Conservation (phyloP, 202 grass and related monocot genomes). For the Bolboschoenoplectus hybrid region DNA sequence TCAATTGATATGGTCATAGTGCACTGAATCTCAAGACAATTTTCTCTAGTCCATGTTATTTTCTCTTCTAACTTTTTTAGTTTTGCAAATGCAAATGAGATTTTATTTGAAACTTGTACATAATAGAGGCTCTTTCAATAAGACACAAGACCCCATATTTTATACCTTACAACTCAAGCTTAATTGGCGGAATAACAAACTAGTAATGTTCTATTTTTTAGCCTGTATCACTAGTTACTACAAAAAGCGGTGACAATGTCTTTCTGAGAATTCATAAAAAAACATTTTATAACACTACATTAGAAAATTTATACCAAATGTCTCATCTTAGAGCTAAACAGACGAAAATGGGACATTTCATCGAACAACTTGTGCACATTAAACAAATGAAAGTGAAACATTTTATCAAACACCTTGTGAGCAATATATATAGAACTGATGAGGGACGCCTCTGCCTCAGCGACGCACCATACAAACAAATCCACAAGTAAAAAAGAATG, state of each 20-base stretch:
- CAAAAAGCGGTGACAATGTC: not conserved
- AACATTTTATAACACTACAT: not conserved
- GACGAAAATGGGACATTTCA: not conserved
- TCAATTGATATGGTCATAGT: too few relatives aligned
- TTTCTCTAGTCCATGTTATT: not conserved
- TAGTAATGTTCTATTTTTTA: not conserved
- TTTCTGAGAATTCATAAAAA: not conserved
- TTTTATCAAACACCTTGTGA: not conserved
- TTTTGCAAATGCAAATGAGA: not conserved
- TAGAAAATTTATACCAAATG: not conserved
- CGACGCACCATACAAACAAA: too few relatives aligned
- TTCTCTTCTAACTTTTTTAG: not conserved
- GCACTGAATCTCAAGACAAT: not conserved
- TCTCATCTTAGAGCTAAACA: not conserved
- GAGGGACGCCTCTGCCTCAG: too few relatives aligned
- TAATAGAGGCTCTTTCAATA: not conserved
- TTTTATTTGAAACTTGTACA: not conserved
- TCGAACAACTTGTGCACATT: not conserved
- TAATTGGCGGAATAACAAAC: not conserved
- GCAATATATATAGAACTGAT: not conserved
- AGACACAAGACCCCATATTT: not conserved
- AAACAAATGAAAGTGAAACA: not conserved
- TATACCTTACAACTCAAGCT: not conserved
- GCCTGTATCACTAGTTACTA: not conserved
- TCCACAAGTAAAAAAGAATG: too few relatives aligned